Evolutionary conservation across 805 yeast genomes (phyloP).

Genomic region (Isabelozyma heimii): DNA sequence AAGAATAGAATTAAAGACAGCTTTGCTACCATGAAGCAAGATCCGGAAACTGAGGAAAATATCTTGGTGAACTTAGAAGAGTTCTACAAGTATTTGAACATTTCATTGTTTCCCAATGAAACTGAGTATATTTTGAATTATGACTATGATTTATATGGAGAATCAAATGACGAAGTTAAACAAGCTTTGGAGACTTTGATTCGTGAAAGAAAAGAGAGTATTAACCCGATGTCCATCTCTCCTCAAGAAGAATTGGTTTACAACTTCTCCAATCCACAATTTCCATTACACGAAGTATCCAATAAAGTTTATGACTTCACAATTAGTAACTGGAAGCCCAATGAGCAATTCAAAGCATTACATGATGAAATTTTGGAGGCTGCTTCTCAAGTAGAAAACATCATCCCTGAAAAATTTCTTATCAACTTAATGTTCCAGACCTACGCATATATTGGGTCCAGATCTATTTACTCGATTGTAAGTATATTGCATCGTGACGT

Average conservation of each 20-base stretch:
- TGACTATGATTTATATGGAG: constrained; percentile 35
- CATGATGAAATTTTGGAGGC: constrained; percentile 25
- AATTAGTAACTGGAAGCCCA: constrained; percentile 38
- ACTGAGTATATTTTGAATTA: constrained; percentile 27
- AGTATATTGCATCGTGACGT: constrained; percentile 39
- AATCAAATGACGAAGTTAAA: constrained; percentile 19
- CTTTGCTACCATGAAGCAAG: constrained; percentile 40
- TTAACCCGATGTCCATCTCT: constrained; percentile 12
- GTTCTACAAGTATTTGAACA: constrained; percentile 37
- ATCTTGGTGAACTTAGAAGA: constrained; percentile 34
- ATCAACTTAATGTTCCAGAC: constrained; percentile 66
- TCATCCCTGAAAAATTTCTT: constrained; percentile 33
- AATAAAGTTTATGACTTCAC: constrained; percentile 41
- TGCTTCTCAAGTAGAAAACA: constrained; percentile 11
- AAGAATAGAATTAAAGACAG: constrained; percentile 68
- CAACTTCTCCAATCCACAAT: constrained; percentile 30
- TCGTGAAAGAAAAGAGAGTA: constrained; percentile 19
- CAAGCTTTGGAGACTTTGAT: constrained; percentile 22
- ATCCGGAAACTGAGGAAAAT: constrained; percentile 27
- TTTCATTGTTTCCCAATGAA: constrained; percentile 30
- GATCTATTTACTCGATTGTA: constrained; percentile 65
- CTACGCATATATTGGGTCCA: constrained; percentile 77
- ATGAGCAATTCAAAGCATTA: constrained; percentile 32
- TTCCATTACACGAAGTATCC: constrained; percentile 36
- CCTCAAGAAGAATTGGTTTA: constrained; percentile 40